Evolutionary conservation across 176 grass and related monocot species (phyloP), one percentile per base, ranked within the genome.

Genomic region (Hsuehochloa calcarea): DNA sequence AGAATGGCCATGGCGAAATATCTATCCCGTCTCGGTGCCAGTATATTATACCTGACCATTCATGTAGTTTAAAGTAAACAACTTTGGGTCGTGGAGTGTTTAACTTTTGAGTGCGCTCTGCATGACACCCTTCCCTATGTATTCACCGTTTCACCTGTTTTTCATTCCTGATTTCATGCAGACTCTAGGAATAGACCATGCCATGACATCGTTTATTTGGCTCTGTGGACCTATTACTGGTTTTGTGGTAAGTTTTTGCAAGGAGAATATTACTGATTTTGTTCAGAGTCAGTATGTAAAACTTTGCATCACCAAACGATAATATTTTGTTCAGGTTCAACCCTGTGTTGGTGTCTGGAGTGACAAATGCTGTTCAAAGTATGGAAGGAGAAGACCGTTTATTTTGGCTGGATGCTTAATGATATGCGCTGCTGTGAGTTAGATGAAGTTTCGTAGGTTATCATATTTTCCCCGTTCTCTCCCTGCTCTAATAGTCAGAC

Each of bases 291-390:
- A 5, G 4, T 6, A 71, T 77, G 44, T 5, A 13, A 69, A 46
- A 4, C n/a, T 70, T 70, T 6, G 5, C 3, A 26, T 71, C 2
- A 9, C 45, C 22, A 72, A 68, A 31, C 20, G 27, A 63, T 52
- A 17, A 39, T 23, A 58, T 12, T 0, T 9, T 17, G 56, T 22
- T 1, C 81, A 99, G 96, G 96, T 99, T 63, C 96, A 99, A 89
- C 96, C 96, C 40, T 99, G 96, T 79, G 96, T 99, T 79, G 96
- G 96, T 38, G 92, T 96, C 20, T 99, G 96, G 96, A 99, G 96
- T 74, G 96, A 99, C 83, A 99, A 99, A 69, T 99, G 96, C 70
- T 69, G 75, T 25, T 99, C 96, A 49, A 99, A 96, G 79, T 99
- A 99, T 70, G 96, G 96, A 83, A 90, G 93, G 17, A 95, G 96